These are phyloP conservation scores for Ophiostoma angusticollis DNA, from an alignment of 2,329 filamentous ascomycete species.

Conservation along the genomic window DNA sequence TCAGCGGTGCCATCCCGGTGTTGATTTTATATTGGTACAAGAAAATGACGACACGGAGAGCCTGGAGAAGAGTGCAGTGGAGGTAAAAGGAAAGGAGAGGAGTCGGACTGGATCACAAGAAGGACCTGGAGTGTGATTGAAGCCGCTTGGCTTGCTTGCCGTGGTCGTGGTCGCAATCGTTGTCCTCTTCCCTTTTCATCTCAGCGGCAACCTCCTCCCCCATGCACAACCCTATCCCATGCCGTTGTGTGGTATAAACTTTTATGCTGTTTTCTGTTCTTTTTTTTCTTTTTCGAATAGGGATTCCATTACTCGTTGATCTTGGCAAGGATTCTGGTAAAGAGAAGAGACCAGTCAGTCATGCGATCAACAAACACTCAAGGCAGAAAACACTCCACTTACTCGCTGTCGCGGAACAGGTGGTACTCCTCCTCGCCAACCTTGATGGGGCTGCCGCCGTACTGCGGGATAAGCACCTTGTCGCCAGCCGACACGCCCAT, in stretches of 20 bases:
- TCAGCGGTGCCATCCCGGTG: too few relatives aligned
- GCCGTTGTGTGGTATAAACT: not conserved
- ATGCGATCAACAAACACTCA: not conserved
- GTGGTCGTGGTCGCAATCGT: too few relatives aligned
- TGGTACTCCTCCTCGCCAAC: slow-evolving; percentile 94
- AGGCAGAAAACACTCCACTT: slow-evolving; percentile 33
- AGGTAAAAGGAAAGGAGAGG: not conserved
- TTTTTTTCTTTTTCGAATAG: slow-evolving; percentile 12
- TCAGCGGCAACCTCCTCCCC: too few relatives aligned
- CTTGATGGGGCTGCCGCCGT: slow-evolving; percentile 88
- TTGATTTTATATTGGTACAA: not conserved
- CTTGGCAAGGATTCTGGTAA: slow-evolving; percentile 83
- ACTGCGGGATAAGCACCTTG: slow-evolving; percentile 94
- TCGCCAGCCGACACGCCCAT: slow-evolving; percentile 77
- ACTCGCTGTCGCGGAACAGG: slow-evolving; percentile 97
- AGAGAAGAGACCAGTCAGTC: not conserved
- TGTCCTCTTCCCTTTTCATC: not conserved
- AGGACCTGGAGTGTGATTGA: too few relatives aligned
- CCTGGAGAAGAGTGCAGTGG: not conserved
- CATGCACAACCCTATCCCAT: too few relatives aligned
- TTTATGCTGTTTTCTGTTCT: slow-evolving; percentile 12
- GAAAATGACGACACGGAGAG: not conserved
- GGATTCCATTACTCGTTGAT: slow-evolving; percentile 75
- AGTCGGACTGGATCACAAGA: too few relatives aligned
- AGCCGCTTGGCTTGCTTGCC: too few relatives aligned